A percentile compares a stretch with the other conserved stretches of the same genome.
phyloP scores from a whole-genome alignment of 2,329 filamentous ascomycete species.

The Exserohilum turcica region DNA sequence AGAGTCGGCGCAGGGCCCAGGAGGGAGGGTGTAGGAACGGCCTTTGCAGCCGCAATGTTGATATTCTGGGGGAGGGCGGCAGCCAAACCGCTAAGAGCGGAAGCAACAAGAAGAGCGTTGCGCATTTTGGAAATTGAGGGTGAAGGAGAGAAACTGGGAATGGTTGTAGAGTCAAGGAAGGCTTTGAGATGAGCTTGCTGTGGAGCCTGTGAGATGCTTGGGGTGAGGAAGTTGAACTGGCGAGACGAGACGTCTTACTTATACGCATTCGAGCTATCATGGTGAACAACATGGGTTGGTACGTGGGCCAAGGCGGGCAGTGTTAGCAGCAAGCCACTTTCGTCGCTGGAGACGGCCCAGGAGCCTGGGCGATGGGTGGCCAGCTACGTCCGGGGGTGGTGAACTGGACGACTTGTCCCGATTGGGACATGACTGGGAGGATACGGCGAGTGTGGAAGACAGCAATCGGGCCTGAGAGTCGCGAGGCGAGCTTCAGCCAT shows the following conservation, averaged over 20 bases:
- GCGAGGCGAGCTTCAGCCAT: constrained; percentile 4
- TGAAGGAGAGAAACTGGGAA: constrained; percentile 13
- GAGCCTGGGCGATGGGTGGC: neutral
- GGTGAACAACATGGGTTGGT: constrained; percentile 4
- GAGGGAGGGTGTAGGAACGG: constrained; percentile 36
- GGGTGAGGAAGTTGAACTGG: constrained; percentile 17
- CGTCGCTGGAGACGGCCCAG: constrained; percentile 2
- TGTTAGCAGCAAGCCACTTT: constrained; percentile 12
- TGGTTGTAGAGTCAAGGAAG: constrained; percentile 4
- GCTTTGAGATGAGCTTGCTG: constrained; percentile 2
- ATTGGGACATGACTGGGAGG: neutral
- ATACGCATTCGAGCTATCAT: constrained; percentile 5
- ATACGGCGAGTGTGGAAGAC: constrained; percentile 5
- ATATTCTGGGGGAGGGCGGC: constrained; percentile 38
- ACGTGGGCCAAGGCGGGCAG: constrained; percentile 1
- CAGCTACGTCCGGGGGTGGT: constrained; percentile 1
- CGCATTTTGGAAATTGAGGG: constrained; percentile 27
- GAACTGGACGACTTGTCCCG: constrained; percentile 4
- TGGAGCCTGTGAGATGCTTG: constrained; percentile 11
- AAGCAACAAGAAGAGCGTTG: constrained; percentile 24
- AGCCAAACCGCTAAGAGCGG: constrained; percentile 20
- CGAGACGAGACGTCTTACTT: constrained; percentile 22
- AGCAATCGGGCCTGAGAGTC: constrained; percentile 5
- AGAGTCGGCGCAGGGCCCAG: constrained; percentile 35
- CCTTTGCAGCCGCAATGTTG: constrained; percentile 45